Evolutionary conservation across 306 rosid genomes (phyloP).

Genomic region (Cicer judaicum): DNA sequence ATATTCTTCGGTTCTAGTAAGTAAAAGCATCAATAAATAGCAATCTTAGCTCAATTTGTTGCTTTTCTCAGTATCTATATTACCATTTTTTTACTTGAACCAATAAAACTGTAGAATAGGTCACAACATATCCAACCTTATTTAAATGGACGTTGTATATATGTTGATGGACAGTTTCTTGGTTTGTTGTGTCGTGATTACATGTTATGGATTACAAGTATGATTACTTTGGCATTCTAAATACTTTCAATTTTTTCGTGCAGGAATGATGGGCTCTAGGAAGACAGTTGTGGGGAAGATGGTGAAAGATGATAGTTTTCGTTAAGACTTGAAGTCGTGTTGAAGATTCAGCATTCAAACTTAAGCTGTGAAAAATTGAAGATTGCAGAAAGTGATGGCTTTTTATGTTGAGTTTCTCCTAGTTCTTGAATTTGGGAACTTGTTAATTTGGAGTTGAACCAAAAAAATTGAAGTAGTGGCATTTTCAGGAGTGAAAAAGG

Average conservation of each 20-base stretch:
- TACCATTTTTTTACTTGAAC: slow-evolving; percentile 56
- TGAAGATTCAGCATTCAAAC: slow-evolving; percentile 29
- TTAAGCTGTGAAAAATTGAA: slow-evolving; percentile 18
- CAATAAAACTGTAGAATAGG: slow-evolving; percentile 70
- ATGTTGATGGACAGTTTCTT: slow-evolving; percentile 90
- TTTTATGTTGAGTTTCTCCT: slow-evolving; percentile 35
- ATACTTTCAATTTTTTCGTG: slow-evolving; percentile 45
- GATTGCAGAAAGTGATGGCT: slow-evolving; percentile 43
- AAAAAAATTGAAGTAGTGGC: slow-evolving; percentile 39
- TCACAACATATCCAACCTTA: slow-evolving; percentile 69
- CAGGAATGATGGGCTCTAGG: slow-evolving; percentile 99
- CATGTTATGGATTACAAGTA: slow-evolving; percentile 24
- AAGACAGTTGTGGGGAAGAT: slow-evolving; percentile 95
- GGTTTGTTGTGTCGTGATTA: slow-evolving; percentile 45
- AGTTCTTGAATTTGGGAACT: slow-evolving; percentile 37
- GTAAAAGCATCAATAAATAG: slow-evolving; percentile 6
- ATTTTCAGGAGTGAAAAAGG: slow-evolving; percentile 38
- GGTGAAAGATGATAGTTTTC: neutral
- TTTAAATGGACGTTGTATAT: slow-evolving; percentile 87
- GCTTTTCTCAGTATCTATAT: slow-evolving; percentile 35
- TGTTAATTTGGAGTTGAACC: slow-evolving; percentile 32
- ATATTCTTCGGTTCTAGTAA: slow-evolving; percentile 17
- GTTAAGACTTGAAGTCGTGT: slow-evolving; percentile 1
- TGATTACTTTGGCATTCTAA: slow-evolving; percentile 37
- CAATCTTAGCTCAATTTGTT: slow-evolving; percentile 39